Evolutionary conservation across 2,329 filamentous ascomycete species (phyloP).

Genomic region (Fusarium chaquense): DNA sequence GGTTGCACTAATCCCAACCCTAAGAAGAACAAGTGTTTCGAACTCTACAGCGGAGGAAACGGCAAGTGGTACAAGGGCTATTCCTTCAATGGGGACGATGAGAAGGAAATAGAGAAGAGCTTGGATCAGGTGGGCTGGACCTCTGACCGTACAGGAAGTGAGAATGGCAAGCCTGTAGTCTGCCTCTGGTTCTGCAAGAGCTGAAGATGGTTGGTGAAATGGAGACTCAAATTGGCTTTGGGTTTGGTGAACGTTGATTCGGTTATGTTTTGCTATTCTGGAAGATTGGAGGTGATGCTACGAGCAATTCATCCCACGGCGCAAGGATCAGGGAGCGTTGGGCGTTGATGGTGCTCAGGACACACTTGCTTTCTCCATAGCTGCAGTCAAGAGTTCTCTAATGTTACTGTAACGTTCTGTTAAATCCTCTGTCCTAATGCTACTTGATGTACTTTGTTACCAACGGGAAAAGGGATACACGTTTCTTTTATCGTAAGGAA

Average conservation of each 20-base stretch:
- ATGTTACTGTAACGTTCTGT: neutral
- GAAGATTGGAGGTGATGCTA: neutral
- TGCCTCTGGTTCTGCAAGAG: conserved; percentile 71
- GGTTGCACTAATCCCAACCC: conserved; percentile 64
- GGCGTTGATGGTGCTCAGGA: neutral
- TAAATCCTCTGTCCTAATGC: neutral
- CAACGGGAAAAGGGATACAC: no score
- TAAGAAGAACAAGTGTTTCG: conserved; percentile 68
- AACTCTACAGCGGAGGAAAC: conserved; percentile 66
- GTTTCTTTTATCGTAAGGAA: neutral
- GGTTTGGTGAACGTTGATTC: neutral
- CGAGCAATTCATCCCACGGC: neutral
- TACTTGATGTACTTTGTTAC: no score
- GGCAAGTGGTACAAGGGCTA: conserved; percentile 71
- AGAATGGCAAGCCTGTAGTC: conserved; percentile 65
- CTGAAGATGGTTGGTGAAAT: conserved; percentile 42
- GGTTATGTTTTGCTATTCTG: neutral
- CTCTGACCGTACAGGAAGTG: conserved; percentile 59
- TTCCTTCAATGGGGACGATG: conserved; percentile 63
- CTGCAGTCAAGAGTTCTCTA: neutral
- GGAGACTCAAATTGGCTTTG: neutral
- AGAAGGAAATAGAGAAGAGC: conserved; percentile 60
- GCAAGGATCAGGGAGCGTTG: no score
- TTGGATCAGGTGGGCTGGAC: conserved; percentile 72
- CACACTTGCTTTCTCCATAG: neutral